A percentile compares a stretch with the other conserved stretches of the same genome.
These are phyloP conservation scores for Aspergillus quadricinctus DNA, from an alignment of 2,329 filamentous ascomycete species.

Conservation along the genomic window DNA sequence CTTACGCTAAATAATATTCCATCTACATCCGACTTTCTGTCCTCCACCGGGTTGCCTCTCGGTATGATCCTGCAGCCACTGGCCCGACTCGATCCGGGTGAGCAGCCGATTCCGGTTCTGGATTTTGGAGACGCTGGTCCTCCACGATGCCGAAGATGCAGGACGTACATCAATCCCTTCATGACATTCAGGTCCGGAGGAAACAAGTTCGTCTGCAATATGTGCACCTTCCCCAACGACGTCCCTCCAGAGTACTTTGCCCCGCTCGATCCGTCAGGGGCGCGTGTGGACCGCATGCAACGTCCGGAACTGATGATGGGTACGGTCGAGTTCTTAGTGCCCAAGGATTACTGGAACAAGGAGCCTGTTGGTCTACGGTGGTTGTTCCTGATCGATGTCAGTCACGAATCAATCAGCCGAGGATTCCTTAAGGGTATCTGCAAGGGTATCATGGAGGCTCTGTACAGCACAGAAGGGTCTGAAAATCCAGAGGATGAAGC, in stretches of 20 bases:
- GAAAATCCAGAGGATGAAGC: conserved; percentile 50
- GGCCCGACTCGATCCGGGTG: conserved; percentile 75
- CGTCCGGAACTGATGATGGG: conserved; percentile 85
- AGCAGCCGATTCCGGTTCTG: conserved; percentile 81
- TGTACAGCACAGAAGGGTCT: conserved; percentile 65
- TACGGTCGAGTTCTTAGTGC: conserved; percentile 93
- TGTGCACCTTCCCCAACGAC: conserved; percentile 96
- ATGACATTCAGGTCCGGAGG: conserved; percentile 95
- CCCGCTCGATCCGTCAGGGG: conserved; percentile 79
- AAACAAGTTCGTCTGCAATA: conserved; percentile 96
- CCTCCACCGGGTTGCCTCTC: conserved; percentile 76
- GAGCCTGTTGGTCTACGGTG: conserved; percentile 83
- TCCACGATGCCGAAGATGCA: conserved; percentile 84
- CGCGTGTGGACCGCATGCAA: conserved; percentile 81
- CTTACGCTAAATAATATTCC: conserved; percentile 94
- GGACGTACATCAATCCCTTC: conserved; percentile 97
- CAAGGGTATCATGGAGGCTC: conserved; percentile 75
- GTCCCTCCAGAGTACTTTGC: conserved; percentile 89
- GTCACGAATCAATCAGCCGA: conserved; percentile 83
- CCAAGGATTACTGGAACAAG: conserved; percentile 98
- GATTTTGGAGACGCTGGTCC: conserved; percentile 92
- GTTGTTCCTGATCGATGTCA: conserved; percentile 91
- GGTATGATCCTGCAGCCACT: conserved; percentile 87
- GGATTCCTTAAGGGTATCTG: conserved; percentile 89
- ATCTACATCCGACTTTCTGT: conserved; percentile 70